phyloP scores from a whole-genome alignment of 1,139 yeast genomes.

The Lodderomyces parapsilosis region DNA sequence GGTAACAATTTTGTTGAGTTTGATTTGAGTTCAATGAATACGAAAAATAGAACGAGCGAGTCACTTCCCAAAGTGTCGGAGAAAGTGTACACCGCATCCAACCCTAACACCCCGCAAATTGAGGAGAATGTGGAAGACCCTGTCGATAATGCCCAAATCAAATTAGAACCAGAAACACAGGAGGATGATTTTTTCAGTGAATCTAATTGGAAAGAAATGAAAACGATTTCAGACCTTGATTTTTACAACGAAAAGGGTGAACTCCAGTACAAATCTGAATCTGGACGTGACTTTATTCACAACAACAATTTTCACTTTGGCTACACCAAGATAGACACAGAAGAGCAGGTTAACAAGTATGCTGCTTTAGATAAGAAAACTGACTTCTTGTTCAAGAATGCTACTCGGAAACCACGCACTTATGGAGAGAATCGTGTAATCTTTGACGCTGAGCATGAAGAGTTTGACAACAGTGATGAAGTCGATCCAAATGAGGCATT shows the following conservation, averaged over 20 bases:
- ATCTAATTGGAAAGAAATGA: constrained; percentile 54
- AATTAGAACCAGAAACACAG: neutral
- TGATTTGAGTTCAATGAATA: constrained; percentile 6
- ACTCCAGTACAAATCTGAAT: constrained; percentile 32
- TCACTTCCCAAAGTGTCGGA: neutral
- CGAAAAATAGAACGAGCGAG: neutral
- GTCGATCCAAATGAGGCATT: constrained; percentile 60
- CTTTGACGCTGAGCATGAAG: constrained; percentile 26
- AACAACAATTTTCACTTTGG: constrained; percentile 43
- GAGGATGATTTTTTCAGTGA: constrained; percentile 39
- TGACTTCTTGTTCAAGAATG: constrained; percentile 65
- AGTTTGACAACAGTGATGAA: constrained; percentile 39
- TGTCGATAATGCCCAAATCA: neutral
- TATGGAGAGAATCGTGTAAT: constrained; percentile 24
- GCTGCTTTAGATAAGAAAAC: constrained; percentile 75
- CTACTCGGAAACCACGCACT: constrained; percentile 14
- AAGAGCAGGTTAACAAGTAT: constrained; percentile 80
- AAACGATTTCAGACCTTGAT: constrained; percentile 48
- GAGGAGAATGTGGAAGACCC: neutral
- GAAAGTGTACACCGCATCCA: neutral
- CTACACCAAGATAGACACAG: constrained; percentile 87
- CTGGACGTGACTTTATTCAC: constrained; percentile 22
- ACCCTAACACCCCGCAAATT: neutral
- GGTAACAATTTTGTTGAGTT: constrained; percentile 10
- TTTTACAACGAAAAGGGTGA: constrained; percentile 55